phyloP scores from a whole-genome alignment of 768 basidiomycete genomes.

The Glaciozyma martinii region DNA sequence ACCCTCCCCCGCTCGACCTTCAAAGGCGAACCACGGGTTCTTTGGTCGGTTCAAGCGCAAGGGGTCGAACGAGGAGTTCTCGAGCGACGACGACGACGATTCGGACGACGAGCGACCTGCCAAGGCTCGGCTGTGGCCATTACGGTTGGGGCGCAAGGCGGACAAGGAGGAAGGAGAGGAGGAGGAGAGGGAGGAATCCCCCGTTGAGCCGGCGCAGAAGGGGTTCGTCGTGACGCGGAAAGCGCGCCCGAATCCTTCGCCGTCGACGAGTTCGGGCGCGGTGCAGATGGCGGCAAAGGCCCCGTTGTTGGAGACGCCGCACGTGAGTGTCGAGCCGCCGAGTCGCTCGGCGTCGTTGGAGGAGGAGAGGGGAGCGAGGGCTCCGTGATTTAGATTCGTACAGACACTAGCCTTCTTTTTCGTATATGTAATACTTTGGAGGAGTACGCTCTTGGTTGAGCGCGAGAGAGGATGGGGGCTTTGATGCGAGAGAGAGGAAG shows the following conservation, averaged over 20 bases:
- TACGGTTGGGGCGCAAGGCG: not conserved
- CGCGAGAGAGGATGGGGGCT: too few species aligned
- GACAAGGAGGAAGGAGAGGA: not conserved
- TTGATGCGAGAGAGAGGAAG: too few species aligned
- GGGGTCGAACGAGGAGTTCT: not conserved
- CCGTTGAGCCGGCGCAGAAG: constrained; percentile 12
- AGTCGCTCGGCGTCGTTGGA: constrained; percentile 8
- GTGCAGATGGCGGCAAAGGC: not conserved
- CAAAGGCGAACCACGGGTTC: constrained; percentile 12
- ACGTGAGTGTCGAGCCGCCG: constrained; percentile 27
- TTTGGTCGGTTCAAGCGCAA: constrained; percentile 25
- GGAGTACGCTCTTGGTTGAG: not conserved
- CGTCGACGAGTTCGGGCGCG: not conserved
- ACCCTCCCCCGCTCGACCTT: not conserved
- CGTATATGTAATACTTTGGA: not conserved
- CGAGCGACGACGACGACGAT: constrained; percentile 18
- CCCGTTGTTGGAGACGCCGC: not conserved
- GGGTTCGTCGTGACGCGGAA: constrained; percentile 29
- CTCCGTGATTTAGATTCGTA: not conserved
- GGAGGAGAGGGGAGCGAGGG: constrained; percentile 3
- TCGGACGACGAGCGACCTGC: constrained; percentile 15
- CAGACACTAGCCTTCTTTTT: not conserved
- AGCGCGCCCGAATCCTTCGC: constrained; percentile 9
- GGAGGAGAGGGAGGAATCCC: not conserved
- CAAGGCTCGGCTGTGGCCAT: not conserved